Evolutionary conservation across 306 rosid genomes (phyloP).

Genomic region (Alnus rubra): DNA sequence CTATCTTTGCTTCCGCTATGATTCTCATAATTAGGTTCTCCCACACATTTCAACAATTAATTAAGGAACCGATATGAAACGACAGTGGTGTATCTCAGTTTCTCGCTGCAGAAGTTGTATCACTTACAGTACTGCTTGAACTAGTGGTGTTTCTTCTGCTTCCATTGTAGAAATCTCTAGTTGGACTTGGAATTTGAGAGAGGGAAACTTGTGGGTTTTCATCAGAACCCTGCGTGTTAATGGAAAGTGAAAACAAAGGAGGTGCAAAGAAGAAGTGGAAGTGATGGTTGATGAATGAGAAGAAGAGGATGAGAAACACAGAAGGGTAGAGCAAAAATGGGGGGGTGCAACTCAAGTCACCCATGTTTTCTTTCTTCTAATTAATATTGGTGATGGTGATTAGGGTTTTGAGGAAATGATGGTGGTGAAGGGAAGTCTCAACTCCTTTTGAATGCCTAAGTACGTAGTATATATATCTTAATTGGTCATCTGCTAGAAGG

Average conservation of each 20-base stretch:
- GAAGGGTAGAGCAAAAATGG: constrained; percentile 17
- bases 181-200: too few species aligned
- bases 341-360: constrained; percentile 9
- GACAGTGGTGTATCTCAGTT: background rate
- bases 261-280: constrained; percentile 11
- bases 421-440: too few species aligned
- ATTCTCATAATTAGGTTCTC: too few species aligned
- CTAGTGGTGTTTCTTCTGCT: background rate
- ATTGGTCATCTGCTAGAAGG: background rate
- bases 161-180: background rate
- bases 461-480: background rate
- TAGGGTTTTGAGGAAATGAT: too few species aligned
- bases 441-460: too few species aligned
- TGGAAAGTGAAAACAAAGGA: constrained; percentile 8
- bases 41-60: too few species aligned
- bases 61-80: too few species aligned
- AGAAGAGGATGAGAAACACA: constrained; percentile 39
- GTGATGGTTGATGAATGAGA: constrained; percentile 26
- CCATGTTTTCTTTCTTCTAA: constrained; percentile 25
- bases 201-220: background rate
- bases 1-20: too few species aligned
- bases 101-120: background rate
- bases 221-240: constrained; percentile 3
- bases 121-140: background rate
- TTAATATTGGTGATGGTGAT: too few species aligned